phyloP scores from a whole-genome alignment of 2,329 filamentous ascomycete species.

The Zymoseptoria pseudotritici region DNA sequence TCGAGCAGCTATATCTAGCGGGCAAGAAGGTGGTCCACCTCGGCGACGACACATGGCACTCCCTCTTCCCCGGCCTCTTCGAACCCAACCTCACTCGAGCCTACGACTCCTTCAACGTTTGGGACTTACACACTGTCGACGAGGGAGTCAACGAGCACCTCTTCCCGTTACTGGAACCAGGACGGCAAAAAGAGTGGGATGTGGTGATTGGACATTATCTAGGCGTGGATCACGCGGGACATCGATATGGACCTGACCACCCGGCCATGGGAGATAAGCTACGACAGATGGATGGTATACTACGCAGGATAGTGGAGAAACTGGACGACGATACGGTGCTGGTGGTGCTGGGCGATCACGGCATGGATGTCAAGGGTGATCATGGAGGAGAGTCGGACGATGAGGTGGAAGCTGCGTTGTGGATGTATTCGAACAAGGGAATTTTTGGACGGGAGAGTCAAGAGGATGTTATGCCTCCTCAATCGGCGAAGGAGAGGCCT shows the following conservation, averaged over 20 bases:
- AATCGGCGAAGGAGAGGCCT: slow-evolving; percentile 70
- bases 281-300: slow-evolving; percentile 78
- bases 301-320: slow-evolving; percentile 61
- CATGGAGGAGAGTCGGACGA: slow-evolving; percentile 98
- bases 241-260: slow-evolving; percentile 91
- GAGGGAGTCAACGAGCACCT: slow-evolving; percentile 90
- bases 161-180: slow-evolving; percentile 66
- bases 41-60: slow-evolving; percentile 96
- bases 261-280: slow-evolving; percentile 85
- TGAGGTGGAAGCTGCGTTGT: slow-evolving; percentile 86
- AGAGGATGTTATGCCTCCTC: slow-evolving; percentile 50
- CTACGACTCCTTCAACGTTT: slow-evolving; percentile 97
- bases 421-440: slow-evolving; percentile 93
- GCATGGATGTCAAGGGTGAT: slow-evolving; percentile 95
- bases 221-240: slow-evolving; percentile 93
- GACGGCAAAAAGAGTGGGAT: slow-evolving; percentile 70
- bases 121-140: slow-evolving; percentile 94
- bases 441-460: slow-evolving; percentile 71
- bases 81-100: slow-evolving; percentile 75
- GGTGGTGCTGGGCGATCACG: slow-evolving; percentile 97
- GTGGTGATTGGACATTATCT: slow-evolving; percentile 90
- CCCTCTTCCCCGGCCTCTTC: slow-evolving; percentile 90
- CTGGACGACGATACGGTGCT: slow-evolving; percentile 82
- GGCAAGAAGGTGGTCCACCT: slow-evolving; percentile 80
- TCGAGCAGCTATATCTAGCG: slow-evolving; percentile 56